phyloP scores from a whole-genome alignment of 305 asterid species.

The Fraxinus angustifolia region DNA sequence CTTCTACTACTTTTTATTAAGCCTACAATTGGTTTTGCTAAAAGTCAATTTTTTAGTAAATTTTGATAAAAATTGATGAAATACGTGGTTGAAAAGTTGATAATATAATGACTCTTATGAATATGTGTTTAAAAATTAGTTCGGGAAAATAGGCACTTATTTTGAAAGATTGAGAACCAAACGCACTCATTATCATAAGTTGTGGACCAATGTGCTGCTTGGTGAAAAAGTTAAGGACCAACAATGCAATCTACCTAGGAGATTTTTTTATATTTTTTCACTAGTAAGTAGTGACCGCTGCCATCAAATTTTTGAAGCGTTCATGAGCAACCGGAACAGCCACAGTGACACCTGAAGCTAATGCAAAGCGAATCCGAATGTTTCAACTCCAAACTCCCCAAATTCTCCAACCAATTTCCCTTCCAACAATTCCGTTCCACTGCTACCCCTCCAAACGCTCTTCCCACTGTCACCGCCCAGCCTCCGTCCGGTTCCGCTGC shows the following conservation, averaged over 20 bases:
- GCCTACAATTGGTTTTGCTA: background rate
- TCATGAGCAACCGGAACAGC: background rate
- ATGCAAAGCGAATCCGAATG: slow-evolving; percentile 35
- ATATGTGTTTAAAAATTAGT: background rate
- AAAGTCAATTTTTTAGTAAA: too few species aligned
- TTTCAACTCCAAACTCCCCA: slow-evolving; percentile 37
- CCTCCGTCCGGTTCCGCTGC: slow-evolving; percentile 31
- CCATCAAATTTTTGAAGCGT: background rate
- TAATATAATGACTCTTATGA: background rate
- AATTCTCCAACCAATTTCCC: slow-evolving; percentile 35
- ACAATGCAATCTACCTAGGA: background rate
- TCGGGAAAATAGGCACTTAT: background rate
- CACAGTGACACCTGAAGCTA: background rate
- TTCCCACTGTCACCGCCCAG: slow-evolving; percentile 25
- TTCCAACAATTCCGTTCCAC: slow-evolving; percentile 19
- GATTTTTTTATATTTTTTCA: background rate
- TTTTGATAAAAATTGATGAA: too few species aligned
- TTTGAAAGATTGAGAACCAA: background rate
- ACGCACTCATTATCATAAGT: background rate
- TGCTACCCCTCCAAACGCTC: slow-evolving; percentile 19
- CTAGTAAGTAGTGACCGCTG: background rate
- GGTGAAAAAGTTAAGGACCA: background rate
- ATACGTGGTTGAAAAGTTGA: background rate
- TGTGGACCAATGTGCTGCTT: background rate
- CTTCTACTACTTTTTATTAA: too few species aligned